A percentile compares a stretch with the other conserved stretches of the same genome.
These are phyloP conservation scores for Metschnikowia picachoensis DNA, from an alignment of 805 yeast species.

Conservation along the genomic window DNA sequence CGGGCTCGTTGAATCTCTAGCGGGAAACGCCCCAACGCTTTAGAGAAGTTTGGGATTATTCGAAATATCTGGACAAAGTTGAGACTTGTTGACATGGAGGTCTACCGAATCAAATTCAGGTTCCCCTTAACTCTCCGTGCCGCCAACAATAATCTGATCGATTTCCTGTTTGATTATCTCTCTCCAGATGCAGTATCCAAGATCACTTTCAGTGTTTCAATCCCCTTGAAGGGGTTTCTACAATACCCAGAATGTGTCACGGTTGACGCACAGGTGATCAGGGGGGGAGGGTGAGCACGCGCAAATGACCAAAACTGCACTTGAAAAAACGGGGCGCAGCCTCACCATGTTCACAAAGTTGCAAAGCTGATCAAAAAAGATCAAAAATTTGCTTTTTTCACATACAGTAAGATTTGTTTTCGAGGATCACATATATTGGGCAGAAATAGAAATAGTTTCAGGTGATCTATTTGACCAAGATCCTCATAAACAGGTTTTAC, in stretches of 20 bases:
- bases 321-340: neutral
- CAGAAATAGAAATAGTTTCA: too few relatives aligned
- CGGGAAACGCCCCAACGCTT: constrained; percentile 3
- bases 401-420: too few relatives aligned
- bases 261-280: constrained; percentile 5
- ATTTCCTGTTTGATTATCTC: constrained; percentile 8
- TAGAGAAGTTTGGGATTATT: constrained; percentile 8
- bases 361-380: too few relatives aligned
- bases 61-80: constrained; percentile 13
- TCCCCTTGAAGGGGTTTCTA: constrained; percentile 5
- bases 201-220: constrained; percentile 4
- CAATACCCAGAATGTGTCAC: constrained; percentile 5
- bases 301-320: neutral
- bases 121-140: constrained; percentile 23
- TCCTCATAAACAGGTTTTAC: too few relatives aligned
- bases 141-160: neutral
- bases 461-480: too few relatives aligned
- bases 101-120: constrained; percentile 27
- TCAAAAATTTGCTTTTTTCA: too few relatives aligned
- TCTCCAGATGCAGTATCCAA: constrained; percentile 5
- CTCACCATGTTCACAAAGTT: neutral
- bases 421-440: too few relatives aligned
- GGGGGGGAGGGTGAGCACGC: neutral
- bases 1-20: neutral
- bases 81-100: constrained; percentile 25